phyloP scores from a whole-genome alignment of 2,329 filamentous ascomycete genomes.

The Paraphaeosphaeria sporulosa region DNA sequence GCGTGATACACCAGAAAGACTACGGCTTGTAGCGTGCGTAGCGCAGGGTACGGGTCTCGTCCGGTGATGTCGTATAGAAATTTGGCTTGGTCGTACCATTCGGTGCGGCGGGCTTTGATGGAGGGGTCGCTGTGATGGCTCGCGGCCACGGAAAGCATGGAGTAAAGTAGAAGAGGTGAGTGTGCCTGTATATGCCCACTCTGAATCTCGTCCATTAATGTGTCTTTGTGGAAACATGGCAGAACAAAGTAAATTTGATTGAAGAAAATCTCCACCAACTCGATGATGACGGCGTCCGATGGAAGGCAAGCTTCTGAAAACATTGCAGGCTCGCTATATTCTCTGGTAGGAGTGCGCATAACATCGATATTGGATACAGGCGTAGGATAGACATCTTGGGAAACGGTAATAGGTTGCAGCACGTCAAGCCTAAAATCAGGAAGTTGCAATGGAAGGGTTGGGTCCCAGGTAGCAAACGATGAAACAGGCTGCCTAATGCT shows the following conservation, averaged over 20 bases:
- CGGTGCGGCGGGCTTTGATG: conserved; percentile 25
- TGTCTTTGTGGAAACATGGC: conserved; percentile 39
- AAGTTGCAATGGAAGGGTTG: conserved; percentile 11
- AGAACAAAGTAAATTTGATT: conserved; percentile 29
- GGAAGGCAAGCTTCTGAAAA: conserved; percentile 24
- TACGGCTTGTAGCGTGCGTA: conserved; percentile 38
- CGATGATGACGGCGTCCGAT: conserved; percentile 20
- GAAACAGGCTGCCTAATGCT: conserved; percentile 9
- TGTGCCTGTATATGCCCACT: conserved; percentile 25
- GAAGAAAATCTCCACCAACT: conserved; percentile 39
- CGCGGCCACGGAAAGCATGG: conserved; percentile 37
- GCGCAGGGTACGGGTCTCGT: conserved; percentile 24
- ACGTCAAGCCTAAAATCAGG: conserved; percentile 23
- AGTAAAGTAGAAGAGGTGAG: conserved; percentile 33
- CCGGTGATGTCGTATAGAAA: conserved; percentile 35
- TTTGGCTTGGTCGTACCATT: conserved; percentile 42
- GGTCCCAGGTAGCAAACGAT: conserved; percentile 8
- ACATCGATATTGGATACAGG: conserved; percentile 11
- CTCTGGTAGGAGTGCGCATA: neutral
- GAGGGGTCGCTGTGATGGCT: conserved; percentile 29
- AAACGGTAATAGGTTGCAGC: neutral
- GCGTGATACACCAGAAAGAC: conserved; percentile 34
- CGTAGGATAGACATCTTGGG: conserved; percentile 11
- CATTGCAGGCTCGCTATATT: conserved; percentile 16
- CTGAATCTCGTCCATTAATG: conserved; percentile 26